Evolutionary conservation across 2,329 filamentous ascomycete species (phyloP).

Genomic region (Alternaria sp.): DNA sequence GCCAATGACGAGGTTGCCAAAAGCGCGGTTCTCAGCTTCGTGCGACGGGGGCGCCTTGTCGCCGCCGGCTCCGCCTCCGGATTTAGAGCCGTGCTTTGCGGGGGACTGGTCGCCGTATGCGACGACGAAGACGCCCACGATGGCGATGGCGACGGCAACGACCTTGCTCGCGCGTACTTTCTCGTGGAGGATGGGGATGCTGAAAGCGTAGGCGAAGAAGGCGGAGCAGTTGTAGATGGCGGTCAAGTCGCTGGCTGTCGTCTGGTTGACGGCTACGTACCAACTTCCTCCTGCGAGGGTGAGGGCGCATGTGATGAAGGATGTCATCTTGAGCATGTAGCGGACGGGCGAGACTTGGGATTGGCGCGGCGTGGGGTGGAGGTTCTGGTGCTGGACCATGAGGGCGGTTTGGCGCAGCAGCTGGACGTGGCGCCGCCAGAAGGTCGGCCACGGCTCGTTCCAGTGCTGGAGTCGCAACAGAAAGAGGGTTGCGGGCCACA

Average conservation of each 20-base stretch:
- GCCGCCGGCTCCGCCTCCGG: conserved; percentile 62
- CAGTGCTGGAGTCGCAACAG: conserved; percentile 81
- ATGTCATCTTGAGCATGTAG: conserved; percentile 81
- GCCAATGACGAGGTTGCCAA: conserved; percentile 93
- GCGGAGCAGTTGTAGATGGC: conserved; percentile 99
- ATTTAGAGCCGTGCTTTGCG: conserved; percentile 62
- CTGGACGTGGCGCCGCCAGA: conserved; percentile 78
- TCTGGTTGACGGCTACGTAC: conserved; percentile 95
- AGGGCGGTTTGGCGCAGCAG: conserved; percentile 71
- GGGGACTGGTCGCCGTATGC: conserved; percentile 80
- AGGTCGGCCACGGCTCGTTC: conserved; percentile 78
- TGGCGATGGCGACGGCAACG: conserved; percentile 83
- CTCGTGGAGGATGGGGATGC: conserved; percentile 86
- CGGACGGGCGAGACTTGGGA: conserved; percentile 62
- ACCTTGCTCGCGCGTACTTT: conserved; percentile 84
- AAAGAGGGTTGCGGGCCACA: conserved; percentile 86
- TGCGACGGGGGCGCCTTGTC: conserved; percentile 53
- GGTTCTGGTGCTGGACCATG: conserved; percentile 83
- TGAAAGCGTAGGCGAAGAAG: conserved; percentile 98
- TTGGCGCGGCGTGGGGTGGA: conserved; percentile 65
- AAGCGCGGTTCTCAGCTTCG: conserved; percentile 70
- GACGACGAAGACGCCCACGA: conserved; percentile 89
- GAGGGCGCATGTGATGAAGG: conserved; percentile 81
- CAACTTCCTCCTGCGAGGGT: conserved; percentile 92
- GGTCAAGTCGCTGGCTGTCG: conserved; percentile 89